Evolutionary conservation across 495 filamentous ascomycete genomes (phyloP).

Genomic region (Aspergillus hancockii): DNA sequence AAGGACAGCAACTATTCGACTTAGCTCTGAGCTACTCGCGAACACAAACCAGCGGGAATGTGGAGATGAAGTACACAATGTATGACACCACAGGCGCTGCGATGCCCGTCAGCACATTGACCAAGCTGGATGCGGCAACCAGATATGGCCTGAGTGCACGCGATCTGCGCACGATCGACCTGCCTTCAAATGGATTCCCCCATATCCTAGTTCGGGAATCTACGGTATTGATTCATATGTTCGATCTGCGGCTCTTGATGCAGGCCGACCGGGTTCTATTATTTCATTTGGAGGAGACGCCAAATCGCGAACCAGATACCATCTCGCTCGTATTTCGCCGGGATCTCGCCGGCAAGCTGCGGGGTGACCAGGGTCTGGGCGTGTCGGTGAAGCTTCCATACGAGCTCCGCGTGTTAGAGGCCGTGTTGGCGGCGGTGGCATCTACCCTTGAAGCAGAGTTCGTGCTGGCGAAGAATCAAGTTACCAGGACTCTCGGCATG

Average conservation of each 20-base stretch:
- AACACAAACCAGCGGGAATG: constrained; percentile 14
- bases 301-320: constrained; percentile 8
- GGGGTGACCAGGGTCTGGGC: constrained; percentile 47
- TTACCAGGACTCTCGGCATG: constrained; percentile 19
- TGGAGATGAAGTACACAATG: constrained; percentile 10
- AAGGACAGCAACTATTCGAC: neutral
- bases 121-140: constrained; percentile 25
- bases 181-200: constrained; percentile 30
- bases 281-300: constrained; percentile 18
- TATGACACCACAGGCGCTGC: constrained; percentile 4
- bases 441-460: constrained; percentile 34
- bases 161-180: constrained; percentile 31
- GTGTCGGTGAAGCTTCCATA: constrained; percentile 57
- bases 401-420: constrained; percentile 76
- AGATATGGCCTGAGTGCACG: constrained; percentile 26
- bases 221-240: constrained; percentile 32
- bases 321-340: constrained; percentile 29
- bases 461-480: constrained; percentile 20
- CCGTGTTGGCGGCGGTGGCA: constrained; percentile 68
- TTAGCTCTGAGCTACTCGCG: constrained; percentile 8
- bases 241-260: constrained; percentile 32
- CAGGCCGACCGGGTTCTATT: constrained; percentile 28
- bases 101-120: constrained; percentile 10
- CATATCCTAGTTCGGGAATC: constrained; percentile 32
- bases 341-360: constrained; percentile 59